Evolutionary conservation across 768 basidiomycete genomes (phyloP), one percentile per base, ranked within the genome.

Genomic region (Podaxis pistillaris): DNA sequence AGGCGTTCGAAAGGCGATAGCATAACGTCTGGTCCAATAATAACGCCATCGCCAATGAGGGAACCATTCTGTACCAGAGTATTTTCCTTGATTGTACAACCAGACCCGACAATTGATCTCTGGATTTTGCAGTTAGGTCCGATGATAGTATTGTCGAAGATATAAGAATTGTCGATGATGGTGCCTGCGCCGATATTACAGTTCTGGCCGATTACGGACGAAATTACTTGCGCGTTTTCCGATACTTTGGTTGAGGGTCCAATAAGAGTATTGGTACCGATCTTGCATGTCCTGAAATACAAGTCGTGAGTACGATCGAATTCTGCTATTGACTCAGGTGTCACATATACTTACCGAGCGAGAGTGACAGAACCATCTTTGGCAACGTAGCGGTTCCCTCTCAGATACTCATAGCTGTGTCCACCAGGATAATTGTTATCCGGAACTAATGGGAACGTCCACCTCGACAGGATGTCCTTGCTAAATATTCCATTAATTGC

Each of bases 371-470:
- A 83, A 65, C 85, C 83, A 65, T 91, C 87, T 67, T 87, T 86
- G 19, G 94, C 86, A 64, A 96, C 83, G 71, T 98, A 99, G 67
- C 90, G 89, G 74, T 95, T 93, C 5, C 94, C 94, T 30, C 90
- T 85, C 38, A 89, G 83, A 69, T 95, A 88, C 70, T 96, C 93
- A 71, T 98, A 98, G 40, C 81, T 71, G 61, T 90, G 87, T 5
- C 88, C 88, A 13, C 88, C 84, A 1, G 94, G 94, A 68, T 95
- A 86, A 73, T 95, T 93, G 72, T 96, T 88, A 71, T 98, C 97
- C 8, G 96, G 96, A 4, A 95, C 94, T 8, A 98, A 79, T 1
- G 97, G 97, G 77, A 96, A 98, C 4, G 93, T 92, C 91, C 94
- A 95, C 67, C 97, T 82, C 49, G 93, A 86, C 33, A 98, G 76